These are phyloP conservation scores for Marchantia paleacea DNA, from an alignment of 225 moss, liverwort and hornwort species.

Conservation along the genomic window DNA sequence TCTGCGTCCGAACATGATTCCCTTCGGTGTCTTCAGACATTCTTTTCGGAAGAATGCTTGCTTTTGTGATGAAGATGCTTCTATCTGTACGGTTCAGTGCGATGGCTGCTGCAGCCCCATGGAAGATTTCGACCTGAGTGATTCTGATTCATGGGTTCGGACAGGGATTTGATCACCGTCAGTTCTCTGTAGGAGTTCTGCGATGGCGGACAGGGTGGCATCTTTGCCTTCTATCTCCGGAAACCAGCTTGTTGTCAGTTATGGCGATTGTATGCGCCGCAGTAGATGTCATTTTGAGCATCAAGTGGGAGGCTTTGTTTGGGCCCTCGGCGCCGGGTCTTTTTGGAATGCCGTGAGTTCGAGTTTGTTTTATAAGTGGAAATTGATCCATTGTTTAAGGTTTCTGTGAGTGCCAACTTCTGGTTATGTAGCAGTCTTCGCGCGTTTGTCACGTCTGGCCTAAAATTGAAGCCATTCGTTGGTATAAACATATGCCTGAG, in stretches of 20 bases:
- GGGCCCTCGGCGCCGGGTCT: background rate
- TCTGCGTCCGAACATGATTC: background rate
- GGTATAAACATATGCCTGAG: too few relatives aligned
- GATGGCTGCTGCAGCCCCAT: background rate
- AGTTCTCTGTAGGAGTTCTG: background rate
- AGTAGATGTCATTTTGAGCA: background rate
- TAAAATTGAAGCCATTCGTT: too few relatives aligned
- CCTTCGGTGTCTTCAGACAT: too few relatives aligned
- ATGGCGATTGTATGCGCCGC: background rate
- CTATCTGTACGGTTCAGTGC: too few relatives aligned
- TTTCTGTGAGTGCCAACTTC: too few relatives aligned
- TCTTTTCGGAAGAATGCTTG: background rate
- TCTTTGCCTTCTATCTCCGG: conserved; percentile 1
- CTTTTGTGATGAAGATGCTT: background rate
- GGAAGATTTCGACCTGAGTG: background rate
- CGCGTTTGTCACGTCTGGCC: too few relatives aligned
- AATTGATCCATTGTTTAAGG: too few relatives aligned
- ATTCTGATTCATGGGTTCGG: background rate
- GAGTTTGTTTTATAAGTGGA: background rate
- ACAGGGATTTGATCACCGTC: background rate
- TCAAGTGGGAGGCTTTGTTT: background rate
- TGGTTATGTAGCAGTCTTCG: too few relatives aligned
- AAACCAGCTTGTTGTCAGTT: background rate
- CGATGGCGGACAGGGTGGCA: background rate
- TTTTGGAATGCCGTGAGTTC: background rate